A percentile compares a stretch with the other conserved stretches of the same genome.
These are phyloP conservation scores for Heliamphora exappendiculata DNA, from an alignment of 148 eudicot genomes.

Conservation along the genomic window DNA sequence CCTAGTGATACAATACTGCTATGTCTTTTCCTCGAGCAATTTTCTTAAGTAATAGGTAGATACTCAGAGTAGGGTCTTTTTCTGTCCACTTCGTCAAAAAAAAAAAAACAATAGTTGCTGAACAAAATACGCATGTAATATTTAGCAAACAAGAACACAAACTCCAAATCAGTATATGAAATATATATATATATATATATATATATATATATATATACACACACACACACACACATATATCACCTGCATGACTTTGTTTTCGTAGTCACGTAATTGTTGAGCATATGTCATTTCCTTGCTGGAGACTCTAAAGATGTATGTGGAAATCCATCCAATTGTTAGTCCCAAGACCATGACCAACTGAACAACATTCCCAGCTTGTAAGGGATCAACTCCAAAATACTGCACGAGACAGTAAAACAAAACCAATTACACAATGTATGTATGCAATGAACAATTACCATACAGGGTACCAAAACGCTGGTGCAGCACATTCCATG, in stretches of 20 bases:
- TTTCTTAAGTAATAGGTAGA: neutral
- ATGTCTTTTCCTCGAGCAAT: neutral
- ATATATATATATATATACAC: too few species aligned
- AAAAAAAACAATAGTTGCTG: neutral
- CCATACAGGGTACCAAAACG: neutral
- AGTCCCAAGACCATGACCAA: slow-evolving; percentile 81
- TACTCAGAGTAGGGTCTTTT: neutral
- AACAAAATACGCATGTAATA: neutral
- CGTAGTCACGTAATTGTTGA: slow-evolving; percentile 87
- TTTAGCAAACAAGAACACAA: neutral
- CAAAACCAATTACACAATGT: neutral
- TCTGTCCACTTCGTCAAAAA: neutral
- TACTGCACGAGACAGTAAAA: slow-evolving; percentile 35
- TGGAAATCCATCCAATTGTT: slow-evolving; percentile 92
- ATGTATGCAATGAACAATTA: neutral
- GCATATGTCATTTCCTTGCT: slow-evolving; percentile 99
- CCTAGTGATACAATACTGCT: neutral
- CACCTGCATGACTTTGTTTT: slow-evolving; percentile 94
- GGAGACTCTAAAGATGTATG: slow-evolving; percentile 88
- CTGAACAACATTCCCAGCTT: slow-evolving; percentile 94
- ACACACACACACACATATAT: too few species aligned
- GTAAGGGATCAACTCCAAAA: slow-evolving; percentile 84
- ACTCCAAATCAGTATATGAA: neutral
- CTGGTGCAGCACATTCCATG: neutral
- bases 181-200: too few species aligned